A percentile compares a stretch with the other conserved stretches of the same genome.
Evolutionary conservation across 176 grass and related monocot species (phyloP).

Genomic region (Guadua angustifolia): DNA sequence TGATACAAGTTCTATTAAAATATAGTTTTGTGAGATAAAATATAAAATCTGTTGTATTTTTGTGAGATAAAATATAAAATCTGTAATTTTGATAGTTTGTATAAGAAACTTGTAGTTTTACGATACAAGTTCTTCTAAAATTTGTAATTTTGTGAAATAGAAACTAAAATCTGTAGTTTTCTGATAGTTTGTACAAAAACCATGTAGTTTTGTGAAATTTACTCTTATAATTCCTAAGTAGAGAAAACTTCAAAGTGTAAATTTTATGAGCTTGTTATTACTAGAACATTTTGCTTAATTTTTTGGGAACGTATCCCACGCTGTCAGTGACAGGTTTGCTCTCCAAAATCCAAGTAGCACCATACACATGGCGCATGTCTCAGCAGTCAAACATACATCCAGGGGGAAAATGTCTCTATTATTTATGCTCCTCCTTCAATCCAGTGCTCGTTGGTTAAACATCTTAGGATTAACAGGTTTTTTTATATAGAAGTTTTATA

Average conservation of each 20-base stretch:
- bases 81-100: too few relatives aligned
- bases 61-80: too few relatives aligned
- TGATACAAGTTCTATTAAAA: too few relatives aligned
- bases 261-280: neutral
- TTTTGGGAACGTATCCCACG: neutral
- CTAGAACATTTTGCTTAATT: neutral
- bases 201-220: too few relatives aligned
- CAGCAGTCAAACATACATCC: neutral
- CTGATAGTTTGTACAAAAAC: too few relatives aligned
- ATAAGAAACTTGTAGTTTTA: too few relatives aligned
- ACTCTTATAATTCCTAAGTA: neutral
- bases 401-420: neutral
- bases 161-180: too few relatives aligned
- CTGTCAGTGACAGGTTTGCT: neutral
- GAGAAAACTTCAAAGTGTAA: neutral
- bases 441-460: neutral
- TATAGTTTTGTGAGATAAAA: too few relatives aligned
- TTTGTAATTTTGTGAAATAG: too few relatives aligned
- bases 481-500: conserved; percentile 9
- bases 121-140: too few relatives aligned
- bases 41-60: too few relatives aligned
- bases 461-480: conserved; percentile 1
- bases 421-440: neutral
- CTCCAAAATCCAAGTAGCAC: neutral
- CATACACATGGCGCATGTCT: neutral